A percentile compares a stretch with the other conserved stretches of the same genome.
These are phyloP conservation scores for Cardamine occulta DNA, from an alignment of 345 rosid genomes.

Conservation along the genomic window DNA sequence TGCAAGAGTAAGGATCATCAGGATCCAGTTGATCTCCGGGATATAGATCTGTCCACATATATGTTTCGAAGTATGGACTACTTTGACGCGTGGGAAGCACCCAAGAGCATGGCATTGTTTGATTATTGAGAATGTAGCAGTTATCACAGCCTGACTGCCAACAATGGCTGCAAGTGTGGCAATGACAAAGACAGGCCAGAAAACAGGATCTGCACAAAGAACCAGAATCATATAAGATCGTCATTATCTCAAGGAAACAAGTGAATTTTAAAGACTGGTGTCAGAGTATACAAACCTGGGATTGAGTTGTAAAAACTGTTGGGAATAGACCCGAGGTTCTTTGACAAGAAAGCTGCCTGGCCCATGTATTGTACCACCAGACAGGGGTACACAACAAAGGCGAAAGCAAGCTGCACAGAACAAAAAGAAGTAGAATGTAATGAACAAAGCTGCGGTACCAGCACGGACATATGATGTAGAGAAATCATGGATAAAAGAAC, in stretches of 20 bases:
- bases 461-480: conserved; percentile 19
- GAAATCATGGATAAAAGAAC: conserved; percentile 22
- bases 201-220: conserved; percentile 61
- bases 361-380: conserved; percentile 98
- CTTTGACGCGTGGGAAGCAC: conserved; percentile 94
- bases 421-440: conserved; percentile 32
- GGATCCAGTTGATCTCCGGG: conserved; percentile 97
- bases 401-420: conserved; percentile 76
- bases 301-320: conserved; percentile 75
- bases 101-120: conserved; percentile 97
- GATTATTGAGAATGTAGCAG: conserved; percentile 85
- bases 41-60: conserved; percentile 90
- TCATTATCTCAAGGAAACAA: conserved; percentile 2
- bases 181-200: conserved; percentile 89
- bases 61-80: conserved; percentile 87
- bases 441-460: conserved; percentile 22
- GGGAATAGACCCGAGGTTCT: conserved; percentile 50
- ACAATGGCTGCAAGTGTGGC: conserved; percentile 94
- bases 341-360: conserved; percentile 93
- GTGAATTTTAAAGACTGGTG: conserved; percentile 8
- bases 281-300: conserved; percentile 62
- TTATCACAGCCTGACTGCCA: conserved; percentile 88
- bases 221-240: conserved; percentile 35
- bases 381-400: conserved; percentile 78
- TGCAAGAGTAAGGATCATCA: conserved; percentile 88